Percentiles rank a stretch among this genome's conserved stretches.
These are phyloP conservation scores for Cutaneotrichosporon daszewskae DNA, from an alignment of 1,284 basidiomycete species.

Conservation along the genomic window DNA sequence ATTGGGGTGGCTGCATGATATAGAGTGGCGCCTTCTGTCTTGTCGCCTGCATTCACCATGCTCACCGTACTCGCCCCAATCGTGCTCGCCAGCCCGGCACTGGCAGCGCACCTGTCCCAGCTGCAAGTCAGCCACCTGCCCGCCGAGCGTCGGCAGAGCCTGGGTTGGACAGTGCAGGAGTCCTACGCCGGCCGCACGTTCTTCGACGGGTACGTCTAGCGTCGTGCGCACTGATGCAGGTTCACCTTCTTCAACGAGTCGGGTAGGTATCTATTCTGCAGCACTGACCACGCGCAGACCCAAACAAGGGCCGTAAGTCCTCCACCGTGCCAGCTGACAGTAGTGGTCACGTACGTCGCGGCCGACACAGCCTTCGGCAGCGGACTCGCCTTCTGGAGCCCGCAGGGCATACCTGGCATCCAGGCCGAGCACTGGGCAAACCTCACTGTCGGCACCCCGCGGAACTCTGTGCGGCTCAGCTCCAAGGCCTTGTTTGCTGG, in stretches of 20 bases:
- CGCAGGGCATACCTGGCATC: conserved; percentile 29
- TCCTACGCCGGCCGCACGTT: conserved; percentile 39
- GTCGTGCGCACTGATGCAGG: conserved; percentile 5
- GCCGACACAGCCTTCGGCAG: conserved; percentile 18
- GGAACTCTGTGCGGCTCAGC: conserved; percentile 58
- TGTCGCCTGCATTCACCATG: no score
- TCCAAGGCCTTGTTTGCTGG: conserved; percentile 60
- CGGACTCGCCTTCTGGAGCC: conserved; percentile 34
- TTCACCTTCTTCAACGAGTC: conserved; percentile 33
- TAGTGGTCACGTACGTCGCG: conserved; percentile 28
- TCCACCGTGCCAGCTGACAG: no score
- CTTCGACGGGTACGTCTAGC: conserved; percentile 38
- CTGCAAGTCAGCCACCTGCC: background rate
- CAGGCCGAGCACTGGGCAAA: conserved; percentile 39
- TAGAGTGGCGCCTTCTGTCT: no score
- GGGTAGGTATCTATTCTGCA: conserved; percentile 20
- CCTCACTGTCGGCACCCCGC: conserved; percentile 16
- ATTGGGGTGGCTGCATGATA: no score
- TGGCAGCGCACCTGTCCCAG: no score
- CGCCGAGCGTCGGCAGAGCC: background rate
- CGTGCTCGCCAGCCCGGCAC: no score
- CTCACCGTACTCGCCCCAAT: no score
- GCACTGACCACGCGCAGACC: conserved; percentile 24
- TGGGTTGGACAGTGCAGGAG: conserved; percentile 27
- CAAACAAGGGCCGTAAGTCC: conserved; percentile 38